Evolutionary conservation across 306 rosid genomes (phyloP).

Genomic region (Rosa chinensis): DNA sequence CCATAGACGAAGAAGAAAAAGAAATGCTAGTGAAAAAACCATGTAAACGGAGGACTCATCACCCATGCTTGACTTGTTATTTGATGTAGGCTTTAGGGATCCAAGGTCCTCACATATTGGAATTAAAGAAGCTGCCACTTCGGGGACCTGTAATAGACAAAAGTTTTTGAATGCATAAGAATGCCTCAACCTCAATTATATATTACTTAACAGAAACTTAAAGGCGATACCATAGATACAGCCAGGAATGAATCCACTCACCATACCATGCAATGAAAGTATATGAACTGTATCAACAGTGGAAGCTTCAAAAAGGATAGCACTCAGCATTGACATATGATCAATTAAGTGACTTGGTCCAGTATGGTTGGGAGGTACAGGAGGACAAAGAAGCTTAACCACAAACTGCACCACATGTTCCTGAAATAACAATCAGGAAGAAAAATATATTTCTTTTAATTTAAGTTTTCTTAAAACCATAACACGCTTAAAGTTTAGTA

Average conservation of each 20-base stretch:
- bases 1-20: slow-evolving; percentile 74
- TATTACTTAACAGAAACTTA: neutral
- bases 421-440: slow-evolving; percentile 38
- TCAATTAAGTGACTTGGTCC: slow-evolving; percentile 57
- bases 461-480: neutral
- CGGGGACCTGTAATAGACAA: slow-evolving; percentile 59
- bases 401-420: slow-evolving; percentile 70
- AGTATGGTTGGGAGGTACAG: slow-evolving; percentile 42
- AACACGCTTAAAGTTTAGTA: neutral
- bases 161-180: slow-evolving; percentile 26
- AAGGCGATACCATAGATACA: slow-evolving; percentile 1
- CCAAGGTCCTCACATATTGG: slow-evolving; percentile 86
- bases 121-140: slow-evolving; percentile 62
- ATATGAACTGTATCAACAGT: slow-evolving; percentile 64
- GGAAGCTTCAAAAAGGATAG: slow-evolving; percentile 62
- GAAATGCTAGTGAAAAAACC: slow-evolving; percentile 74
- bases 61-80: slow-evolving; percentile 33
- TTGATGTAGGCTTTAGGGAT: slow-evolving; percentile 51
- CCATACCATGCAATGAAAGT: slow-evolving; percentile 71
- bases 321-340: slow-evolving; percentile 57
- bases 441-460: neutral
- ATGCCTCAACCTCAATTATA: slow-evolving; percentile 14
- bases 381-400: slow-evolving; percentile 68
- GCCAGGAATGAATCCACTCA: slow-evolving; percentile 36
- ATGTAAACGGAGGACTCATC: slow-evolving; percentile 57